Conservation (phyloP, 106 monocot species). For the Hemerocallis citrina region DNA sequence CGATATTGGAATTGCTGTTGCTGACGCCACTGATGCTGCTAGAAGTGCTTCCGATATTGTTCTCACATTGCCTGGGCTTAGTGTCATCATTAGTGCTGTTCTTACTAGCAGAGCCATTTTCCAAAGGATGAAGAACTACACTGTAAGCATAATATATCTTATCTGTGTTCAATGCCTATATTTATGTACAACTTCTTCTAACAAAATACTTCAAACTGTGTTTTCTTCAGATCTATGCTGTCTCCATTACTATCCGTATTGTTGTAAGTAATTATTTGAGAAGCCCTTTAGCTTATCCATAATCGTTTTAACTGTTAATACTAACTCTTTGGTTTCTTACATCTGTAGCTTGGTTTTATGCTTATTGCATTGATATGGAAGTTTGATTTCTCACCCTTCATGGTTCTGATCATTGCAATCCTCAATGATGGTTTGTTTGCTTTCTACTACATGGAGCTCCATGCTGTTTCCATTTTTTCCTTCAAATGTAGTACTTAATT, state of each 20-base stretch:
- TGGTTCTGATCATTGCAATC: slow-evolving; percentile 67
- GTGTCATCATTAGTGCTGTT: slow-evolving; percentile 16
- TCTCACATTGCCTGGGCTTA: slow-evolving; percentile 15
- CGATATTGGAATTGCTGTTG: slow-evolving; percentile 4
- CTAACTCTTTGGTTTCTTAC: slow-evolving; percentile 6
- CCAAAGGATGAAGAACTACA: slow-evolving; percentile 21
- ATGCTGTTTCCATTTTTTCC: not conserved
- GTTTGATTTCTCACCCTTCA: slow-evolving; percentile 73
- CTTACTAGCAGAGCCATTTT: slow-evolving; percentile 17
- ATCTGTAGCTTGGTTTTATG: slow-evolving; percentile 40
- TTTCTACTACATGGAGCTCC: not conserved
- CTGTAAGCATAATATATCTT: not conserved
- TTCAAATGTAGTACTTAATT: not conserved
- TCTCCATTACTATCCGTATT: slow-evolving; percentile 17
- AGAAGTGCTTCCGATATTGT: slow-evolving; percentile 16
- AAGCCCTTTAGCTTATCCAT: not conserved
- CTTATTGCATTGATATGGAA: slow-evolving; percentile 53
- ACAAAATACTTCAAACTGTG: not conserved
- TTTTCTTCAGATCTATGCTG: slow-evolving; percentile 10
- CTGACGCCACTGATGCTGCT: slow-evolving; percentile 15
- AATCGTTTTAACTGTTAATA: not conserved
- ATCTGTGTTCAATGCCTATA: not conserved
- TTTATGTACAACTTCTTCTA: not conserved
- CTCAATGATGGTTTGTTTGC: slow-evolving; percentile 44
- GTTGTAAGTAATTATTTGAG: not conserved